Evolutionary conservation across 495 filamentous ascomycete genomes (phyloP), one percentile per base, ranked within the genome.

Genomic region (Podospora pseudocomata): DNA sequence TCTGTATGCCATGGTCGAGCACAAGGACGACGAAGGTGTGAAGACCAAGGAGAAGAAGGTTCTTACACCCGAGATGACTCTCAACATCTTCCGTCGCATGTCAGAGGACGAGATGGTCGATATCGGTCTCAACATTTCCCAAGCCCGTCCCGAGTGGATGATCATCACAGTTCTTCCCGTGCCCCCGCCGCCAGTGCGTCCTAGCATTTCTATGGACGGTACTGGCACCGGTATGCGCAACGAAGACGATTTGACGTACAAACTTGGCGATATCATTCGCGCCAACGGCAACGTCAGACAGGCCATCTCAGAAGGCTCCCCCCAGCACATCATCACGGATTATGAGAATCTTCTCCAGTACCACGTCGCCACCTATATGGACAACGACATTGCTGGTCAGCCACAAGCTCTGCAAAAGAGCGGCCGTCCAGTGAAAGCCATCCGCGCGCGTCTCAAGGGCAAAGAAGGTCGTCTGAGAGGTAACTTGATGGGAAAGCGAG

Each of bases 401-500:
- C 95, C 95, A 0, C 94, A 96, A 76, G 96, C 95, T 4, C 82
- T 98, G 77, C 96, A 98, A 75, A 99, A 99, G 80, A 94, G 92
- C 54, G 96, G 96, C 54, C 86, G 95, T 70, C 94, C 95, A 0
- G 91, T 99, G 68, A 99, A 99, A 82, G 91, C 93, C 27, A 94
- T 99, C 71, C 92, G 95, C 63, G 93, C 92, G 68, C 93, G 95
- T 81, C 80, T 99, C 72, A 99, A 99, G 85, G 95, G 96, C 66
- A 99, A 99, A 76, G 95, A 99, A 78, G 95, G 95, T 74, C 92
- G 95, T 81, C 84, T 99, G 18, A 92, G 95, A 78, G 95, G 96
- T 73, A 99, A 98, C 75, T 85, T 98, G 82, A 99, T 99, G 95
- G 95, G 95, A 55, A 99, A 99, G 80, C 95, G 95, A 86, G 95